A percentile compares a stretch with the other conserved stretches of the same genome.
phyloP scores from a whole-genome alignment of 352 stramenopile genomes.

The Halophytophthora batemanensis region DNA sequence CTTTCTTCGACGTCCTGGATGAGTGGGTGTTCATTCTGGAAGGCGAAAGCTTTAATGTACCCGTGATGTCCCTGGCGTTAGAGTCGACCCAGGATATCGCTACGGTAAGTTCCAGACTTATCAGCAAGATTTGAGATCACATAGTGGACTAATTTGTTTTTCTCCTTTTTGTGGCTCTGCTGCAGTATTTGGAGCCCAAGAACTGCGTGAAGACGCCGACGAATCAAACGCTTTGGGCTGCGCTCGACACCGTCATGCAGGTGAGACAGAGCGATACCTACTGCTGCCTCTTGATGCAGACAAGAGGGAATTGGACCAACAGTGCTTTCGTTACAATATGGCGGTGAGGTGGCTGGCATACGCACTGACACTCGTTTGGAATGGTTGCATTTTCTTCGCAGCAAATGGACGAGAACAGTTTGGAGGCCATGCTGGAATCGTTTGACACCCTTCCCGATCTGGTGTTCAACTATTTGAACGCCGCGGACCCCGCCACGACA shows the following conservation, averaged over 20 bases:
- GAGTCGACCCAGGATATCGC: conserved; percentile 65
- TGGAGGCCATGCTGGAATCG: conserved; percentile 77
- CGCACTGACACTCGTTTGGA: conserved; percentile 2
- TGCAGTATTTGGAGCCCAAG: conserved; percentile 64
- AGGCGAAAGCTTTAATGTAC: conserved; percentile 69
- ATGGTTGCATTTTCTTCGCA: conserved; percentile 14
- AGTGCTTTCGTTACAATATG: background rate
- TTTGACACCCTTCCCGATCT: conserved; percentile 86
- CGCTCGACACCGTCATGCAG: conserved; percentile 83
- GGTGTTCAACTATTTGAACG: conserved; percentile 82
- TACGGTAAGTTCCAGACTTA: conserved; percentile 32
- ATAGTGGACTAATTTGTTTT: background rate
- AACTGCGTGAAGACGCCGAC: conserved; percentile 84
- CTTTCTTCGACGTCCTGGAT: conserved; percentile 71
- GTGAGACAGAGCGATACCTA: conserved; percentile 19
- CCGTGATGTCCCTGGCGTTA: conserved; percentile 65
- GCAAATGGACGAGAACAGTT: conserved; percentile 77
- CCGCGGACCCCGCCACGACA: conserved; percentile 54
- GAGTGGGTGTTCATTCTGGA: conserved; percentile 89
- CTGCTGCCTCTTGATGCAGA: background rate
- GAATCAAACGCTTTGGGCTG: conserved; percentile 73
- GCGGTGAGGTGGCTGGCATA: background rate
- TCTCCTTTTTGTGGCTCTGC: conserved; percentile 1
- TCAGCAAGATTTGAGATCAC: background rate
- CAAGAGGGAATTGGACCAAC: background rate